These are phyloP conservation scores for Elsinoe perseae DNA, from an alignment of 2,329 filamentous ascomycete species.

Conservation along the genomic window DNA sequence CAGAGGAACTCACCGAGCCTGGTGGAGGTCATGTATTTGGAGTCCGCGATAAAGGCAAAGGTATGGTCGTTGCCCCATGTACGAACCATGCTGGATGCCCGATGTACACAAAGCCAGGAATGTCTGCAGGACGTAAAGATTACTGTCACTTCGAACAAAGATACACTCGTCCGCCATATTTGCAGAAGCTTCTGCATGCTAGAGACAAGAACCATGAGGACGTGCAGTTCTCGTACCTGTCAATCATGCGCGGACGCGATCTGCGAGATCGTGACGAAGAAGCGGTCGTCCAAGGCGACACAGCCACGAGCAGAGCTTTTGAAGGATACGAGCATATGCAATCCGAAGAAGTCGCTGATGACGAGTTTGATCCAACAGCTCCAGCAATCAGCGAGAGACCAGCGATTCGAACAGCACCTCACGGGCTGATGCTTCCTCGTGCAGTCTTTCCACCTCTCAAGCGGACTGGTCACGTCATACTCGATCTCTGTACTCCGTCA, in stretches of 20 bases:
- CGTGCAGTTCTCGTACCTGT: conserved; percentile 81
- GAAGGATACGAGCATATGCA: conserved; percentile 54
- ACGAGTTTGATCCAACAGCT: conserved; percentile 18
- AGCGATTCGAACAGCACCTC: conserved; percentile 17
- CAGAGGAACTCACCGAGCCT: conserved; percentile 17
- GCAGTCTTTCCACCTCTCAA: conserved; percentile 76
- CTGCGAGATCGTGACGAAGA: conserved; percentile 36
- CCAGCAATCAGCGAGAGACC: conserved; percentile 17
- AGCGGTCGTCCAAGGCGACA: conserved; percentile 42
- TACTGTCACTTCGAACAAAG: conserved; percentile 88
- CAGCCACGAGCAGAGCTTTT: conserved; percentile 60
- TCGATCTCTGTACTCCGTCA: conserved; percentile 83
- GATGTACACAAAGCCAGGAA: conserved; percentile 66
- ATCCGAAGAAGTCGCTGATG: not conserved
- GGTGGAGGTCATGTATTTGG: conserved; percentile 22
- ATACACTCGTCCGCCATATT: conserved; percentile 73
- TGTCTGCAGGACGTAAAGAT: conserved; percentile 69
- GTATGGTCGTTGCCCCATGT: conserved; percentile 61
- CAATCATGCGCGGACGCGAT: conserved; percentile 68
- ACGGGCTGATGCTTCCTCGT: conserved; percentile 65
- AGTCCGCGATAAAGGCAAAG: conserved; percentile 42
- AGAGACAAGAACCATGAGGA: conserved; percentile 77
- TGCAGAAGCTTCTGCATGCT: conserved; percentile 66
- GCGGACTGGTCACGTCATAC: conserved; percentile 73
- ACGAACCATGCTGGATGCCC: conserved; percentile 84